phyloP scores from a whole-genome alignment of 108 stramenopile species.

The Thalassiosira profunda region DNA sequence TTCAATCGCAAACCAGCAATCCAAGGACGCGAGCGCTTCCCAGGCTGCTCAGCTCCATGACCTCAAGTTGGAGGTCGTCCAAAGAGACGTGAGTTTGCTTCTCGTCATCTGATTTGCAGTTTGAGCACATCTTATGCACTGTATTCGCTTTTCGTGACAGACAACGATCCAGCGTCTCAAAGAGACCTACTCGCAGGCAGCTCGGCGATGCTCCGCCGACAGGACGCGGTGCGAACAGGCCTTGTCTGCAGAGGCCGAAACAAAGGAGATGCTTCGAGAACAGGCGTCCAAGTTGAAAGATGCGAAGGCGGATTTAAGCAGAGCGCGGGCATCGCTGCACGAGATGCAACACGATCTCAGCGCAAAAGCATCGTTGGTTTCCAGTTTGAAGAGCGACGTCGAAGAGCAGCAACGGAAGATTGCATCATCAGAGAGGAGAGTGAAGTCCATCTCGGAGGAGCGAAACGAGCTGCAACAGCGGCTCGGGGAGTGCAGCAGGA shows the following conservation, averaged over 20 bases:
- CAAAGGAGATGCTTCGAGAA: slow-evolving; percentile 23
- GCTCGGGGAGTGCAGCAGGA: slow-evolving; percentile 9
- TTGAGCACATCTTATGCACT: no score
- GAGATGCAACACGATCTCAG: background rate
- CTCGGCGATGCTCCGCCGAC: slow-evolving; percentile 30
- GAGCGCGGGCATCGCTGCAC: background rate
- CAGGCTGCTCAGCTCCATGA: slow-evolving; percentile 15
- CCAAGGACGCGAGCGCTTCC: background rate
- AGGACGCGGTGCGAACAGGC: slow-evolving; percentile 33
- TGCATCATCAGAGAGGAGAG: slow-evolving; percentile 5
- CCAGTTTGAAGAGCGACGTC: slow-evolving; percentile 1
- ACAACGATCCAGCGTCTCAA: slow-evolving; percentile 35
- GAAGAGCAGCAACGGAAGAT: slow-evolving; percentile 24
- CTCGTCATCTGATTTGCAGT: no score
- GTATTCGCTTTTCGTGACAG: no score
- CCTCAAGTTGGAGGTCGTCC: slow-evolving; percentile 13
- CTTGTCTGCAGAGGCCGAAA: slow-evolving; percentile 19
- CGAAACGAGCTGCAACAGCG: slow-evolving; percentile 14
- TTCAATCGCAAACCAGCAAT: background rate
- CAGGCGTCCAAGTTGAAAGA: slow-evolving; percentile 15
- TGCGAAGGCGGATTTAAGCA: slow-evolving; percentile 8
- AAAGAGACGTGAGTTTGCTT: slow-evolving; percentile 35
- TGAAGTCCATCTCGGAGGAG: slow-evolving; percentile 26
- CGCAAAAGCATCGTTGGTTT: background rate
- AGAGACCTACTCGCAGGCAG: slow-evolving; percentile 32